Percentiles rank a stretch among this genome's conserved stretches.
phyloP scores from a whole-genome alignment of 495 filamentous ascomycete genomes.

The Penicillium atrosanguineum region DNA sequence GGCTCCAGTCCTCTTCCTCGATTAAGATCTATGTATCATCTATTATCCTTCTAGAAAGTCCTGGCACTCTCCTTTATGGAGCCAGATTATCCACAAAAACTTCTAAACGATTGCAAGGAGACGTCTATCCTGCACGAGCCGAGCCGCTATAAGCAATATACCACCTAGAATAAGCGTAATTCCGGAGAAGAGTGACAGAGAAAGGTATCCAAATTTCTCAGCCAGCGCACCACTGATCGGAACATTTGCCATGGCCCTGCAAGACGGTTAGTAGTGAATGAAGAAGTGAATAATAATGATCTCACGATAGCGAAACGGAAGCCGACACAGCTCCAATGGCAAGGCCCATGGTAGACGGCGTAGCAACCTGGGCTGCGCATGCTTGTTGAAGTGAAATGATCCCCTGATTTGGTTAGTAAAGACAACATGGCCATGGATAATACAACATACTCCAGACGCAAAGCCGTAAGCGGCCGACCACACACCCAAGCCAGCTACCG shows the following conservation, averaged over 20 bases:
- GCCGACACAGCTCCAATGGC: constrained; percentile 34
- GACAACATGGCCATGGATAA: neutral
- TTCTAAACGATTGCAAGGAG: constrained; percentile 24
- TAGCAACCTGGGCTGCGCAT: constrained; percentile 38
- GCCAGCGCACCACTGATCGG: constrained; percentile 36
- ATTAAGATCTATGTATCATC: neutral
- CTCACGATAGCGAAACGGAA: constrained; percentile 37
- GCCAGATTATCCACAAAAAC: neutral
- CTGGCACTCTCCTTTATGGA: neutral
- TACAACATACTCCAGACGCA: constrained; percentile 34
- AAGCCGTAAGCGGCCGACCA: constrained; percentile 40
- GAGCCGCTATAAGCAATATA: constrained; percentile 23
- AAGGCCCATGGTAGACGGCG: constrained; percentile 27
- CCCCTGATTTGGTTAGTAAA: constrained; percentile 20
- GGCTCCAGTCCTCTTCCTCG: too few relatives aligned
- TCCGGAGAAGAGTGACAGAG: constrained; percentile 35
- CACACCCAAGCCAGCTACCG: constrained; percentile 33
- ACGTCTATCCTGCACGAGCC: constrained; percentile 20
- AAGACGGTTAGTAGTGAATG: constrained; percentile 1
- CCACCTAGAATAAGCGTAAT: constrained; percentile 32
- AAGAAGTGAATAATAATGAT: neutral
- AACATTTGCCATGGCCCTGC: constrained; percentile 35
- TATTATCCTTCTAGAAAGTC: neutral
- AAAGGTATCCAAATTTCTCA: constrained; percentile 33
- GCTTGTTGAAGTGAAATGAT: constrained; percentile 43